Percentiles rank a stretch among this genome's conserved stretches.
These are phyloP conservation scores for Sphaerostilbella broomeana DNA, from an alignment of 2,329 filamentous ascomycete genomes.

Conservation along the genomic window DNA sequence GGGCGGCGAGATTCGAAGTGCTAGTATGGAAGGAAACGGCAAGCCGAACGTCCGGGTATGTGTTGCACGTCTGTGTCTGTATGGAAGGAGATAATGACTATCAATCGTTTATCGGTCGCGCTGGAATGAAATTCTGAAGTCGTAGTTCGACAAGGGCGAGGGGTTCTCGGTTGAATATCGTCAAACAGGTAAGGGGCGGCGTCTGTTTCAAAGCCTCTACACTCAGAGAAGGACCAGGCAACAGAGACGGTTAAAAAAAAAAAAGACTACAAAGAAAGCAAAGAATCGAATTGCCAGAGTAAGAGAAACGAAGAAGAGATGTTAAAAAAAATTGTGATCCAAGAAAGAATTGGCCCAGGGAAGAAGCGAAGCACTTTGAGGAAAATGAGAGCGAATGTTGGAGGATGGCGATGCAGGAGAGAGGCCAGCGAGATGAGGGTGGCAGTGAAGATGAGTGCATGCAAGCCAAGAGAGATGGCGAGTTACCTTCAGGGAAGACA, in stretches of 20 bases:
- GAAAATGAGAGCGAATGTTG: slow-evolving; percentile 8
- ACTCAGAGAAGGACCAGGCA: neutral
- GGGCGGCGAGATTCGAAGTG: neutral
- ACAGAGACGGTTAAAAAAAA: neutral
- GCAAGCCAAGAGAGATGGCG: slow-evolving; percentile 1
- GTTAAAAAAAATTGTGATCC: neutral
- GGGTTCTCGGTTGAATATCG: slow-evolving; percentile 2
- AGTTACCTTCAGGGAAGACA: no score
- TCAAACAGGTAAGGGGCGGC: slow-evolving; percentile 9
- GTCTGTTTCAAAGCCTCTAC: slow-evolving; percentile 11
- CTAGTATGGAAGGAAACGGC: no score
- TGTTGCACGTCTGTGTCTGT: no score
- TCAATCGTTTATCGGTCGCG: neutral
- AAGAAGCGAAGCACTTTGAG: neutral
- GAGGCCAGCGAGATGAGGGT: neutral
- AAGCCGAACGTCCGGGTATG: no score
- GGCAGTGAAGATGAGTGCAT: slow-evolving; percentile 2
- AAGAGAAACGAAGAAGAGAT: neutral
- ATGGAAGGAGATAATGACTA: neutral
- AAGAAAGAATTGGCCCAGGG: slow-evolving; percentile 4
- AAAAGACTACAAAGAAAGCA: slow-evolving; percentile 3
- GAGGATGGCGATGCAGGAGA: slow-evolving; percentile 1
- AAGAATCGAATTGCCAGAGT: no score
- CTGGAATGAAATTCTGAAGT: slow-evolving; percentile 11
- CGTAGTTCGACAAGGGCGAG: slow-evolving; percentile 6